Evolutionary conservation across 805 yeast genomes (phyloP).

Genomic region (Hanseniaspora thailandica): DNA sequence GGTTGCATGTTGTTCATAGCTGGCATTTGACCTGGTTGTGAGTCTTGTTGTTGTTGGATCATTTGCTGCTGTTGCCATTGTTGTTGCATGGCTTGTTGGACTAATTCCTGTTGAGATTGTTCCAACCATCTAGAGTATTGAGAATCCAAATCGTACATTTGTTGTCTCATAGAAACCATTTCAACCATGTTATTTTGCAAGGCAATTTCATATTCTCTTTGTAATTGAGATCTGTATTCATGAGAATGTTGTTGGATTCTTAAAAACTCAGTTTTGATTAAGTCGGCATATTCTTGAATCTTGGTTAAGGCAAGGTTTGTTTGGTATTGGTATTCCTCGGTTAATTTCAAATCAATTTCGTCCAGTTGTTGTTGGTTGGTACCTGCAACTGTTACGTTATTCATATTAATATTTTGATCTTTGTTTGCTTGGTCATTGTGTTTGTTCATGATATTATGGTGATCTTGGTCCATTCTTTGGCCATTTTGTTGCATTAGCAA

Average conservation of each 20-base stretch:
- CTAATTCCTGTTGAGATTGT: conserved; percentile 17
- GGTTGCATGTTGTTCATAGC: conserved; percentile 4
- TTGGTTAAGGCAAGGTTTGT: conserved; percentile 16
- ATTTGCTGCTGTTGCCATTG: conserved; percentile 14
- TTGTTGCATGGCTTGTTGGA: conserved; percentile 18
- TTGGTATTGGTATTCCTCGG: conserved; percentile 23
- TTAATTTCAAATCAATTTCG: neutral
- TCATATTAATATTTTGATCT: conserved; percentile 11
- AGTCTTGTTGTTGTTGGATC: conserved; percentile 18
- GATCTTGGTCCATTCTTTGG: conserved; percentile 4
- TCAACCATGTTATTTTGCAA: conserved; percentile 13
- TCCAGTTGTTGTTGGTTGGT: conserved; percentile 4
- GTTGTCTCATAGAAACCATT: conserved; percentile 14
- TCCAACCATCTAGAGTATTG: conserved; percentile 15
- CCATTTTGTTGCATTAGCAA: conserved; percentile 3
- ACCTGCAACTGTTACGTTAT: conserved; percentile 17
- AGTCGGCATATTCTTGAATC: conserved; percentile 17
- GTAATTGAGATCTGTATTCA: conserved; percentile 22
- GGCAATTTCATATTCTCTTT: conserved; percentile 13
- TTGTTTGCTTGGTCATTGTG: neutral
- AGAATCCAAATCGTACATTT: conserved; percentile 12
- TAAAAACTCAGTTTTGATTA: conserved; percentile 10
- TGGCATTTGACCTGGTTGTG: conserved; percentile 13
- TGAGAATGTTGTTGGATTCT: conserved; percentile 20
- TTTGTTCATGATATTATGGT: conserved; percentile 2